Conservation (phyloP, 768 basidiomycete species). For the Serendipita sp. region DNA sequence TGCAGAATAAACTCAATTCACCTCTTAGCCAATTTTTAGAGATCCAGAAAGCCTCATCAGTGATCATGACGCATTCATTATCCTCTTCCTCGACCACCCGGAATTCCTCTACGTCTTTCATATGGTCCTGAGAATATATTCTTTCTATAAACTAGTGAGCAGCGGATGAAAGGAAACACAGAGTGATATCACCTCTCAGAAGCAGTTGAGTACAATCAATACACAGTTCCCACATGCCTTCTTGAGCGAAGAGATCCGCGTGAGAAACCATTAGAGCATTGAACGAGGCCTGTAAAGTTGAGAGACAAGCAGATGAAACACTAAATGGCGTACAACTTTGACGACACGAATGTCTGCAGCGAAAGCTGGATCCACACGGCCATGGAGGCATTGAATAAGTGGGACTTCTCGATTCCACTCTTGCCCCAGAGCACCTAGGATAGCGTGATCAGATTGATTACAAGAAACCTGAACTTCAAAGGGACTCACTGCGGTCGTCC, state of each 20-base stretch:
- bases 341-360: constrained; percentile 53
- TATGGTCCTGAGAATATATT: constrained; percentile 53
- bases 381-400: constrained; percentile 23
- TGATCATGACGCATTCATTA: constrained; percentile 11
- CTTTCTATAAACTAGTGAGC: constrained; percentile 30
- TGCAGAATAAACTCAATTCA: constrained; percentile 15
- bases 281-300: too few relatives aligned
- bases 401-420: too few relatives aligned
- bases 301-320: too few relatives aligned
- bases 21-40: constrained; percentile 71
- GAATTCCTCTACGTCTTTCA: constrained; percentile 39
- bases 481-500: too few relatives aligned
- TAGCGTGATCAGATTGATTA: too few relatives aligned
- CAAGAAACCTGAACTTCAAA: too few relatives aligned
- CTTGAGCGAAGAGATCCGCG: too few relatives aligned
- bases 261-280: too few relatives aligned
- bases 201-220: constrained; percentile 28
- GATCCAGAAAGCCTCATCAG: constrained; percentile 42
- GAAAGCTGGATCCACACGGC: constrained; percentile 41
- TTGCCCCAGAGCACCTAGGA: too few relatives aligned
- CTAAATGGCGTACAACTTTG: constrained; percentile 11
- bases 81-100: constrained; percentile 26
- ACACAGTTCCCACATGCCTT: constrained; percentile 24
- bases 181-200: background rate
- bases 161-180: background rate